Conservation (phyloP, 2,329 filamentous ascomycete species). For the Pseudogymnoascus sp. region DNA sequence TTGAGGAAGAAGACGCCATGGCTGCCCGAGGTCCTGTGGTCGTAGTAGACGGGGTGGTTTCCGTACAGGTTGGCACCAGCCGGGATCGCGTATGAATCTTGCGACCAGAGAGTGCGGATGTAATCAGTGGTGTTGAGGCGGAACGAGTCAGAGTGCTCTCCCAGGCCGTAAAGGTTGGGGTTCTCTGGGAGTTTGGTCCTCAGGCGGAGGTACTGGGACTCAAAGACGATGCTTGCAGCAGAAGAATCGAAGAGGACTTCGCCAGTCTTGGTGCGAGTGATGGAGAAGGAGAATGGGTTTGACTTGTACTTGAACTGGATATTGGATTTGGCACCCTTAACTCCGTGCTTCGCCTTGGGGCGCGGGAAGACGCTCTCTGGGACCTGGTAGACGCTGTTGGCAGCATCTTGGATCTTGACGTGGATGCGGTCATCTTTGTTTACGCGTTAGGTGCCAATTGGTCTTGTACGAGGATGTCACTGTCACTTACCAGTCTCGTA, state of each 20-base stretch:
- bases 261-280: conserved; percentile 39
- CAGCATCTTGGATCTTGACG: conserved; percentile 53
- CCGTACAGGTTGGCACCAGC: conserved; percentile 52
- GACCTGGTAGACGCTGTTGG: conserved; percentile 52
- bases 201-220: conserved; percentile 56
- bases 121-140: conserved; percentile 51
- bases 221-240: conserved; percentile 49
- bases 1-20: conserved; percentile 64
- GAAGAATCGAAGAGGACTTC: conserved; percentile 55
- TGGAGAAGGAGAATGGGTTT: conserved; percentile 53
- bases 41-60: conserved; percentile 55
- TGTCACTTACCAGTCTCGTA: conserved; percentile 47
- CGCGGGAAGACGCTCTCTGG: conserved; percentile 49
- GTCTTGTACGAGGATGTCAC: background rate
- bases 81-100: conserved; percentile 50
- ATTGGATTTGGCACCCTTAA: conserved; percentile 29
- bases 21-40: conserved; percentile 48
- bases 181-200: conserved; percentile 49
- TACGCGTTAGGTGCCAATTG: conserved; percentile 1
- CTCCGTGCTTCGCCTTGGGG: conserved; percentile 31
- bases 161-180: conserved; percentile 56
- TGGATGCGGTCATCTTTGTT: conserved; percentile 48
- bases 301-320: conserved; percentile 44
- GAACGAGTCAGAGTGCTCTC: conserved; percentile 54
- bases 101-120: conserved; percentile 52